These are phyloP conservation scores for Quercus ilex DNA, from an alignment of 306 rosid species.

Conservation along the genomic window DNA sequence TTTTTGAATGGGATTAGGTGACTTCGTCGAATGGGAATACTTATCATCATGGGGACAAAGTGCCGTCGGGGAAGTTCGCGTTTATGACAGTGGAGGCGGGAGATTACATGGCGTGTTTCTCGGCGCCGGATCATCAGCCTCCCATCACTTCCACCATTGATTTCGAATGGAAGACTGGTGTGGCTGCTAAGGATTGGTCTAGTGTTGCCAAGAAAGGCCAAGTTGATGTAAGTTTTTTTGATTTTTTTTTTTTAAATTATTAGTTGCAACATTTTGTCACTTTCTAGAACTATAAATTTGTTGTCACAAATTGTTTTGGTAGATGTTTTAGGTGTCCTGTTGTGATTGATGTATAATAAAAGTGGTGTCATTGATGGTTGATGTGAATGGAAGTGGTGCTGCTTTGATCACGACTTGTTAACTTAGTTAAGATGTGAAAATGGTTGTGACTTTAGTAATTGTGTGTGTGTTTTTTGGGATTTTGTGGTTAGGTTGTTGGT, in stretches of 20 bases:
- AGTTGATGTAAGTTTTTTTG: constrained; percentile 65
- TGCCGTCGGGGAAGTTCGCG: constrained; percentile 63
- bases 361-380: too few relatives aligned
- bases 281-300: too few relatives aligned
- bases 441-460: too few relatives aligned
- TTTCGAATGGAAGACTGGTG: constrained; percentile 92
- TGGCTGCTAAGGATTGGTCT: constrained; percentile 92
- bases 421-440: too few relatives aligned
- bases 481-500: not conserved
- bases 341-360: too few relatives aligned
- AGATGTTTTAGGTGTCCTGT: not conserved
- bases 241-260: not conserved
- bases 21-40: constrained; percentile 75
- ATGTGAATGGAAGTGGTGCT: too few relatives aligned
- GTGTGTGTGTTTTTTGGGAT: not conserved
- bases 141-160: constrained; percentile 52
- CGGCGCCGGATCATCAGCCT: constrained; percentile 69
- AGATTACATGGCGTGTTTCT: constrained; percentile 86
- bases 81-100: constrained; percentile 76
- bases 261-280: too few relatives aligned
- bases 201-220: constrained; percentile 92
- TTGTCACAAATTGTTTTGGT: too few relatives aligned
- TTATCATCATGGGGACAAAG: constrained; percentile 67
- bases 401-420: too few relatives aligned
- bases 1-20: constrained; percentile 42